phyloP scores from a whole-genome alignment of 2,329 filamentous ascomycete species.

The Drechslerella stenobrocha region DNA sequence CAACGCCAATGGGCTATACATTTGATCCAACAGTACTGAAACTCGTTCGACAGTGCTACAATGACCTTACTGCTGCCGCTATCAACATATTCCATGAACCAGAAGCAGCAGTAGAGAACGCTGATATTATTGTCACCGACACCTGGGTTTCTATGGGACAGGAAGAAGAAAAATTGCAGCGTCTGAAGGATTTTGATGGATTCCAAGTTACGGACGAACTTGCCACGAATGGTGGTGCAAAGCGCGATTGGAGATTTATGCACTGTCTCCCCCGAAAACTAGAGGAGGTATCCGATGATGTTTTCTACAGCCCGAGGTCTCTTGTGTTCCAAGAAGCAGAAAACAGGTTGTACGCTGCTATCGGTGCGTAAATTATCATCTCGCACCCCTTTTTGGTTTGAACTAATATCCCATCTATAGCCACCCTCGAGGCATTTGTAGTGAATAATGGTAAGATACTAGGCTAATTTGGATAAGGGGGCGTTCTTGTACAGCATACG shows the following conservation, averaged over 20 bases:
- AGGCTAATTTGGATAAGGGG: neutral
- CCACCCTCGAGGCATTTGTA: constrained; percentile 83
- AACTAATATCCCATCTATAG: constrained; percentile 53
- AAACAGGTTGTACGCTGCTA: constrained; percentile 88
- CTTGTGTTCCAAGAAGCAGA: constrained; percentile 93
- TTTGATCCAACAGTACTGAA: constrained; percentile 75
- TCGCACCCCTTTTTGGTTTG: constrained; percentile 3
- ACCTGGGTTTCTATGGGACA: constrained; percentile 99
- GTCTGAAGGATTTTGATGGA: constrained; percentile 78
- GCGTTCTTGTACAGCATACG: neutral
- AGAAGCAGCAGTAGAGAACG: constrained; percentile 80
- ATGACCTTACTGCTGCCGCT: constrained; percentile 34
- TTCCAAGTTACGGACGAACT: constrained; percentile 90
- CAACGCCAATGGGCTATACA: constrained; percentile 79
- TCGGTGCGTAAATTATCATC: constrained; percentile 62
- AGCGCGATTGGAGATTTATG: constrained; percentile 94
- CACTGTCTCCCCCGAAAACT: constrained; percentile 90
- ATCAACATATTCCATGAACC: constrained; percentile 62
- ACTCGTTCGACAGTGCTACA: constrained; percentile 37
- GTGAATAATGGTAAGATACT: constrained; percentile 85
- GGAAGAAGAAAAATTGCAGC: constrained; percentile 77
- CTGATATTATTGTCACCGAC: constrained; percentile 90
- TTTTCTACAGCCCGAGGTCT: constrained; percentile 84
- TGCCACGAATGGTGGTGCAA: constrained; percentile 80
- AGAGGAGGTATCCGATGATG: constrained; percentile 91